Base-by-base conservation (phyloP, 129 eudicot genomes). In the Calendula officinalis region DNA sequence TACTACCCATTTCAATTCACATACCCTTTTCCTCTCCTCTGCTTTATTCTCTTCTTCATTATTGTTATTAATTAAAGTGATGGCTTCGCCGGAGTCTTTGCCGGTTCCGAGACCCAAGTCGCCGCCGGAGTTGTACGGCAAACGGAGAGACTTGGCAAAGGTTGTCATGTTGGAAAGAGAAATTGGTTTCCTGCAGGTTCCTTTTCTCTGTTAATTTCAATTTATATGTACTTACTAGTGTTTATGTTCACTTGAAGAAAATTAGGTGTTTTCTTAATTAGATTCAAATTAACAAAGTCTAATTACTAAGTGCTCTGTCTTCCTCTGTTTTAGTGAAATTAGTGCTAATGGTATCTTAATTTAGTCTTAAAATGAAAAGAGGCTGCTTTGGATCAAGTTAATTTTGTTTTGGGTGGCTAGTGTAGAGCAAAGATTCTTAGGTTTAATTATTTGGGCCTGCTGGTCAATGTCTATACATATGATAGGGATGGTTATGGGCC, bases 91-190 rank as follows among this genome's bases (percentile, higher is more conserved):
- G 48, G 38, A 78, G 16, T 56, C 84, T 10, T 60, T 79, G 66
- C 85, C 88, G 43, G 76, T 77, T 5, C 97, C 95, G 4, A 56
- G 77, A 69, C 97, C 97, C 3, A 91, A 84, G 75, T 91, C 97
- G 27, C 97, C 97, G 60, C 97, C 97, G 9, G 78, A 77, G 73
- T 82, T 86, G 80, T 86, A 86, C 71, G 95, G 90, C 11, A 86
- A 91, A 65, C 75, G 97, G 16, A 74, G 92, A n/a, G 95, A 84
- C 70, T 43, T 84, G 45, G 97, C 90, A 3, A 91, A 78, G 32
- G 84, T 91, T 73, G 86, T 73, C 68, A 74, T 82, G 84, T 56
- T 86, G 45, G 90, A 87, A 73, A 80, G 97, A 64, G 97, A 91
- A 56, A 87, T 86, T 65, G 77, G 87, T 36, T 82, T 77, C 63